Conservation (phyloP, 2,329 filamentous ascomycete species). For the Lachnellula cervina region DNA sequence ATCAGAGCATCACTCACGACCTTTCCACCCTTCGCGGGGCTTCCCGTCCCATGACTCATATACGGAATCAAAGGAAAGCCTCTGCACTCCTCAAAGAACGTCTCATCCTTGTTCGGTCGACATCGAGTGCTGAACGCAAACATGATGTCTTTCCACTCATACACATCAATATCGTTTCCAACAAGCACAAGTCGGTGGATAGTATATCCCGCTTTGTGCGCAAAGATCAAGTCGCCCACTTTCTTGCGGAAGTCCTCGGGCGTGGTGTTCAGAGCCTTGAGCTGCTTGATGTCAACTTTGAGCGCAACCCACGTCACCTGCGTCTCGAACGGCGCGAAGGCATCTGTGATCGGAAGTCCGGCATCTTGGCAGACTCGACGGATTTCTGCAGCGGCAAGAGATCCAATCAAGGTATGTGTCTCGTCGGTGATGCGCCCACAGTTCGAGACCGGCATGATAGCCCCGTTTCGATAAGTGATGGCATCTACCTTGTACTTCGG, state of each 20-base stretch:
- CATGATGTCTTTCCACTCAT: too few species aligned
- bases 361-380: conserved; percentile 32
- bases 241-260: conserved; percentile 35
- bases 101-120: too few species aligned
- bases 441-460: conserved; percentile 43
- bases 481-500: conserved; percentile 41
- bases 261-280: conserved; percentile 50
- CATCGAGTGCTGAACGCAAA: too few species aligned
- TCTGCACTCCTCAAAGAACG: too few species aligned
- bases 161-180: conserved; percentile 43
- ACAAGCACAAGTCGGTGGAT: conserved; percentile 43
- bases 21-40: too few species aligned
- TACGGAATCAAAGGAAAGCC: too few species aligned
- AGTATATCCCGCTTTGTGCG: conserved; percentile 38
- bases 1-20: conserved; percentile 31
- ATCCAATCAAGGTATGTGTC: conserved; percentile 38
- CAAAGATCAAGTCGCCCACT: conserved; percentile 41
- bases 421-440: conserved; percentile 42
- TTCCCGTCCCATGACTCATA: too few species aligned
- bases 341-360: conserved; percentile 40
- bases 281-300: conserved; percentile 52
- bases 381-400: conserved; percentile 41
- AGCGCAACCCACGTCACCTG: conserved; percentile 47
- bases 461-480: conserved; percentile 44
- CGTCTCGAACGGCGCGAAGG: conserved; percentile 41